Percentiles rank a stretch among this genome's conserved stretches.
These are phyloP conservation scores for Beauveria sp. DNA, from an alignment of 2,329 filamentous ascomycete genomes.

Conservation along the genomic window DNA sequence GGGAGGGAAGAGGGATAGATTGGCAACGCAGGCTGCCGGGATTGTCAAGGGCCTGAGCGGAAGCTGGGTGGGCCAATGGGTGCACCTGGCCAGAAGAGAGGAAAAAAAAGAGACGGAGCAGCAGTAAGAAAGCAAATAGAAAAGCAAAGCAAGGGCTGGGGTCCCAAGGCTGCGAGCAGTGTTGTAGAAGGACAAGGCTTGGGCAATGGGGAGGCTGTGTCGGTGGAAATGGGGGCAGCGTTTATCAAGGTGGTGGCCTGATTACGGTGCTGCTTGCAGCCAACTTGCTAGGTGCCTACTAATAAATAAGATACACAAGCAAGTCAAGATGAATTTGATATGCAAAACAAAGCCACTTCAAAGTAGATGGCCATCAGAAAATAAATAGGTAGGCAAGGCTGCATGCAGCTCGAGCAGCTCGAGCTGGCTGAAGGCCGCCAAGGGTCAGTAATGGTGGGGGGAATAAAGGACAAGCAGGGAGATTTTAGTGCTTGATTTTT, in stretches of 20 bases:
- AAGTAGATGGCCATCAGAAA: no score
- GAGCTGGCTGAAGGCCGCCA: not conserved
- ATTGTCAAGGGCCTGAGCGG: not conserved
- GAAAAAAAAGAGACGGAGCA: not conserved
- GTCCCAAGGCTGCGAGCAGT: not conserved
- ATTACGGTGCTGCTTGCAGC: no score
- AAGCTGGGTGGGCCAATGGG: not conserved
- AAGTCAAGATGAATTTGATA: no score
- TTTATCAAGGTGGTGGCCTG: not conserved
- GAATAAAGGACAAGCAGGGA: not conserved
- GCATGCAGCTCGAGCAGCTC: not conserved
- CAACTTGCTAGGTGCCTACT: no score
- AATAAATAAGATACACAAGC: no score
- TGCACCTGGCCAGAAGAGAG: not conserved
- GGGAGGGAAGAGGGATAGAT: not conserved
- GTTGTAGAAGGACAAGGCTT: not conserved
- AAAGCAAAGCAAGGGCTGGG: not conserved
- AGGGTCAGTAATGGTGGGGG: not conserved
- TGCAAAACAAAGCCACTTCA: no score
- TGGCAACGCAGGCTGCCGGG: not conserved
- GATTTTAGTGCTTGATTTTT: not conserved
- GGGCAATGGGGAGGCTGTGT: constrained; percentile 1
- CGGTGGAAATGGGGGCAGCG: not conserved
- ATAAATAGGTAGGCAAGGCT: not conserved
- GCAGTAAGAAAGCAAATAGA: not conserved